A percentile compares a stretch with the other conserved stretches of the same genome.
Conservation (phyloP, 176 grass and related monocot species). For the Saccharum officinarum region DNA sequence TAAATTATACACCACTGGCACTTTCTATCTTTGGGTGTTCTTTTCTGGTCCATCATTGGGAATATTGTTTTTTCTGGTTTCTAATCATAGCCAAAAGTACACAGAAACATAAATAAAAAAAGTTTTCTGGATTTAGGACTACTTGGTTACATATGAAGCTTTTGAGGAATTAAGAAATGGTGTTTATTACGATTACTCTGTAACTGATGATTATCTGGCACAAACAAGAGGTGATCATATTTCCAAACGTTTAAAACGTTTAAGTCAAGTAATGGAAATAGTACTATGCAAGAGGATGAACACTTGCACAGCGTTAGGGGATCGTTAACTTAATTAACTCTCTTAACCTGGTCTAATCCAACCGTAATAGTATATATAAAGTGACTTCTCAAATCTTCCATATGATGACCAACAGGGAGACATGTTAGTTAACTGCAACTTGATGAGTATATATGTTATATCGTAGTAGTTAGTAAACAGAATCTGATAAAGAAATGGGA, state of each 20-base stretch:
- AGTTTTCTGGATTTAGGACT: neutral
- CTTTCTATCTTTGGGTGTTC: conserved; percentile 18
- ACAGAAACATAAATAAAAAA: neutral
- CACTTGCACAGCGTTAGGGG: neutral
- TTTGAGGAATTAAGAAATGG: neutral
- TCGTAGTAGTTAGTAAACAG: conserved; percentile 42
- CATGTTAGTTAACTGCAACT: neutral
- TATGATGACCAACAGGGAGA: conserved; percentile 33
- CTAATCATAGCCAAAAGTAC: conserved; percentile 16
- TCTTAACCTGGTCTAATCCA: conserved; percentile 36
- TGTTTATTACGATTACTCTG: neutral
- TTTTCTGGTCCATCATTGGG: conserved; percentile 8
- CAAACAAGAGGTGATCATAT: neutral
- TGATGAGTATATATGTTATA: neutral
- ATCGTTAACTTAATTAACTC: conserved; percentile 8
- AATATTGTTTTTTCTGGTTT: neutral
- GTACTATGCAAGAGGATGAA: neutral
- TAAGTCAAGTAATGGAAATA: conserved; percentile 30
- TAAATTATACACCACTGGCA: conserved; percentile 1
- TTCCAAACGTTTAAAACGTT: neutral
- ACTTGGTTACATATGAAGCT: neutral
- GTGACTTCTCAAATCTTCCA: conserved; percentile 9
- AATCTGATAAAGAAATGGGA: conserved; percentile 45
- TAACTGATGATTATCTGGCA: neutral
- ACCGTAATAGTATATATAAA: conserved; percentile 2